Conservation (phyloP, 2,329 filamentous ascomycete genomes). For the Fusarium nurragi region DNA sequence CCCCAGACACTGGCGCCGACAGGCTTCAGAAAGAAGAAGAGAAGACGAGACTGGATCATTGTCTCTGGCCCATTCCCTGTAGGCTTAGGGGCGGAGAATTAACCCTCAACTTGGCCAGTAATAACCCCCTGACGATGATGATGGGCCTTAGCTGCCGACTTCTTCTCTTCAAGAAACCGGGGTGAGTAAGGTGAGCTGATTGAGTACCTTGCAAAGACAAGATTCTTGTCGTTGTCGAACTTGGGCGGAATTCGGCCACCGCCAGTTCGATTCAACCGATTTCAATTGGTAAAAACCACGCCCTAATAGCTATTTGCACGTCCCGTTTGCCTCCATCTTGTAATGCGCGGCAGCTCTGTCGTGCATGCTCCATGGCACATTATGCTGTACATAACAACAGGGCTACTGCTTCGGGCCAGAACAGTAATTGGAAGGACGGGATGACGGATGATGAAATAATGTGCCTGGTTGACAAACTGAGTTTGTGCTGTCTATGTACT, state of each 20-base stretch:
- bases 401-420: constrained; percentile 3
- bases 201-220: constrained; percentile 13
- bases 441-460: constrained; percentile 25
- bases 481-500: constrained; percentile 9
- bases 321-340: background rate
- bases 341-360: constrained; percentile 29
- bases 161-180: constrained; percentile 30
- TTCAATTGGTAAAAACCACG: background rate
- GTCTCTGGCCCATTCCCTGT: constrained; percentile 8
- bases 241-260: constrained; percentile 20
- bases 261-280: background rate
- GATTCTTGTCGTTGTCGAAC: constrained; percentile 13
- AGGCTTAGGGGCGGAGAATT: constrained; percentile 27
- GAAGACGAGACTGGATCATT: constrained; percentile 26
- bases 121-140: constrained; percentile 26
- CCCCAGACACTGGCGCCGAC: constrained; percentile 12
- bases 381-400: background rate
- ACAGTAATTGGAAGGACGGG: constrained; percentile 23
- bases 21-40: constrained; percentile 15
- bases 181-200: constrained; percentile 33
- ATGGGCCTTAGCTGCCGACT: constrained; percentile 20
- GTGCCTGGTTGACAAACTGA: constrained; percentile 12
- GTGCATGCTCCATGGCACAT: constrained; percentile 23
- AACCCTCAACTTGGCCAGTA: constrained; percentile 11
- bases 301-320: background rate